Percentiles rank a stretch among this genome's conserved stretches.
Evolutionary conservation across 176 grass and related monocot genomes (phyloP).

Genomic region (Ensete glaucum): DNA sequence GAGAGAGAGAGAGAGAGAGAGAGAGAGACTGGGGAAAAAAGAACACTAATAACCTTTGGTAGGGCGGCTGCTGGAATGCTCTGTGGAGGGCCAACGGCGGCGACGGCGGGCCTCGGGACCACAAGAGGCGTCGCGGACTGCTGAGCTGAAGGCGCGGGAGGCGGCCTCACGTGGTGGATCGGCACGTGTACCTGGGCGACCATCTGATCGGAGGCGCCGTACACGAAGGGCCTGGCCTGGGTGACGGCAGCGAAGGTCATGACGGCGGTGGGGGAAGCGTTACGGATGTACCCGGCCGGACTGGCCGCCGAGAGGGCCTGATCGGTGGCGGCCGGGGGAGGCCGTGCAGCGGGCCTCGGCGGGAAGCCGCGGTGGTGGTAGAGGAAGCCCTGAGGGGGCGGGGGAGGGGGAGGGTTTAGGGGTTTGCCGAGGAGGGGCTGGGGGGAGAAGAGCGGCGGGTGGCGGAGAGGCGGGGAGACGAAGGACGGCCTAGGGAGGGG

Average conservation of each 20-base stretch:
- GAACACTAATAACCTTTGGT: not conserved
- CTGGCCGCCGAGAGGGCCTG: not conserved
- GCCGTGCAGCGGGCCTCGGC: not conserved
- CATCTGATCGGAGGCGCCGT: not conserved
- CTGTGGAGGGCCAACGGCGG: not conserved
- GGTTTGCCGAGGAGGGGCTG: constrained; percentile 12
- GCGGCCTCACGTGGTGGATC: constrained; percentile 1
- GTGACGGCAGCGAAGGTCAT: constrained; percentile 7
- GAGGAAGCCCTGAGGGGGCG: not conserved
- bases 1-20: no score
- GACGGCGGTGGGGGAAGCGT: not conserved
- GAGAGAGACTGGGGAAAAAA: not conserved
- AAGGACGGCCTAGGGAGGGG: not conserved
- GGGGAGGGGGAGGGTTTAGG: not conserved
- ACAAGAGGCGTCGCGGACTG: not conserved
- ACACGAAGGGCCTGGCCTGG: constrained; percentile 7
- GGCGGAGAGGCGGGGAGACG: not conserved
- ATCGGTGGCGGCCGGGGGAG: not conserved
- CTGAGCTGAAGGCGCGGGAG: not conserved
- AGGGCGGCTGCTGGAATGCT: not conserved
- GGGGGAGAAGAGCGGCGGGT: not conserved
- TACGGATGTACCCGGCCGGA: not conserved
- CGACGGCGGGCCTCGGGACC: not conserved
- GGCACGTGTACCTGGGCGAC: not conserved
- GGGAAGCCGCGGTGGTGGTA: constrained; percentile 11